Base-by-base conservation (phyloP, 768 basidiomycete genomes). In the Phlebiopsis flavidoalba region DNA sequence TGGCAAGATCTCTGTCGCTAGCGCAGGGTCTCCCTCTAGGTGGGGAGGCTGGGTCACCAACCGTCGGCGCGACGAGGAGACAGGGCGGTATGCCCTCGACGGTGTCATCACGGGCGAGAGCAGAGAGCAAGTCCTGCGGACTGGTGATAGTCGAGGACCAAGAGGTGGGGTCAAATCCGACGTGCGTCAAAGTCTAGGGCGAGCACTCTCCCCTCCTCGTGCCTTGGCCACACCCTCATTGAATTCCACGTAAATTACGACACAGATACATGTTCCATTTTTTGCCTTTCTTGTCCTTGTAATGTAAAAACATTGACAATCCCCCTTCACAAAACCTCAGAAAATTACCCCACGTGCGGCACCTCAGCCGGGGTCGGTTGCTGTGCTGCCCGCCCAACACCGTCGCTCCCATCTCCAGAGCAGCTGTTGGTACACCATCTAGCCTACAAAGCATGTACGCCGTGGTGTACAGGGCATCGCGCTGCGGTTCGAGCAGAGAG, bases 1-100 rank as follows among this genome's bases (percentile, higher is more conserved):
- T 70, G 92, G 92, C 68, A 94, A 82, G 77, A 94, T 88, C 81
- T 93, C 92, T 62, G 92, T 94, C 63, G 93, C 91, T 68, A 93
- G 81, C 64, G 83, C 80, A 59, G 88, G 76, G 79, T 94, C 90
- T 66, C 89, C 87, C 72, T 91, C 91, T 59, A 91, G 83, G 75
- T 92, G 88, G 67, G 86, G 76, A 67, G 89, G 91, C 71, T 91
- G 91, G 69, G 83, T 76, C 64, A 88, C 83, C n/a, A n/a, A n/a
- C n/a, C 60, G 85, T 79, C 63, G 87, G 87, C 72, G 86, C 85
- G 74, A 85, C 84, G 70, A 86, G 76, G 80, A 91, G 76, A 75
- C 84, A 91, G 66, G 81, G 83, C 66, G 89, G 87, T 71, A 86
- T 75, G 74, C 79, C 82, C 68, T 86, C 84, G 74, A 86, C 85